Evolutionary conservation across 768 basidiomycete species (phyloP).

Genomic region (Dioszegia aurantiaca): DNA sequence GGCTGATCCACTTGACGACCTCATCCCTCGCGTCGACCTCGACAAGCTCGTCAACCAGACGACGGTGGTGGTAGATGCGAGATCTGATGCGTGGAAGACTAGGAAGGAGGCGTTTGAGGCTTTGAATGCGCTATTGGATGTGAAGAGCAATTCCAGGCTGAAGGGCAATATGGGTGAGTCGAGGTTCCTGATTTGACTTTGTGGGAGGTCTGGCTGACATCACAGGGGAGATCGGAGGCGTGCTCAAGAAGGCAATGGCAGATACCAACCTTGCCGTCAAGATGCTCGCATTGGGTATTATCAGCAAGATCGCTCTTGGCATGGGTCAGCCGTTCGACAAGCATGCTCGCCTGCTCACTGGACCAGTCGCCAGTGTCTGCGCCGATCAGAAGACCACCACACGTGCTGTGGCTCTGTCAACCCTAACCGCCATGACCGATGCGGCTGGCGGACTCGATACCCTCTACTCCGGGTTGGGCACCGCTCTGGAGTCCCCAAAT

Average conservation of each 20-base stretch:
- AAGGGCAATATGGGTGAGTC: conserved; percentile 80
- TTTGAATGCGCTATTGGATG: conserved; percentile 77
- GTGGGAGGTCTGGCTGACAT: conserved; percentile 8
- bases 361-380: conserved; percentile 76
- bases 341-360: conserved; percentile 69
- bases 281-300: conserved; percentile 79
- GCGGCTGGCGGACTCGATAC: conserved; percentile 81
- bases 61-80: conserved; percentile 73
- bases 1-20: conserved; percentile 79
- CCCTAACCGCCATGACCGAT: conserved; percentile 75
- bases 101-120: conserved; percentile 92
- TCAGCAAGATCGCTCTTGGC: conserved; percentile 81
- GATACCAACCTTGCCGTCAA: conserved; percentile 97
- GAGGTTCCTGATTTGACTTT: not conserved
- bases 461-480: conserved; percentile 72
- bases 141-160: conserved; percentile 85
- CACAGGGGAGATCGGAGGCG: conserved; percentile 81
- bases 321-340: conserved; percentile 97
- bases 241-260: conserved; percentile 79
- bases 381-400: conserved; percentile 90
- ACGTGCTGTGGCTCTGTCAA: conserved; percentile 70
- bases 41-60: conserved; percentile 80
- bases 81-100: conserved; percentile 93
- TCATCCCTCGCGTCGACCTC: conserved; percentile 92
- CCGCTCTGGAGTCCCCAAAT: conserved; percentile 75